phyloP scores from a whole-genome alignment of 768 basidiomycete species.

The Steccherinum ochraceum region DNA sequence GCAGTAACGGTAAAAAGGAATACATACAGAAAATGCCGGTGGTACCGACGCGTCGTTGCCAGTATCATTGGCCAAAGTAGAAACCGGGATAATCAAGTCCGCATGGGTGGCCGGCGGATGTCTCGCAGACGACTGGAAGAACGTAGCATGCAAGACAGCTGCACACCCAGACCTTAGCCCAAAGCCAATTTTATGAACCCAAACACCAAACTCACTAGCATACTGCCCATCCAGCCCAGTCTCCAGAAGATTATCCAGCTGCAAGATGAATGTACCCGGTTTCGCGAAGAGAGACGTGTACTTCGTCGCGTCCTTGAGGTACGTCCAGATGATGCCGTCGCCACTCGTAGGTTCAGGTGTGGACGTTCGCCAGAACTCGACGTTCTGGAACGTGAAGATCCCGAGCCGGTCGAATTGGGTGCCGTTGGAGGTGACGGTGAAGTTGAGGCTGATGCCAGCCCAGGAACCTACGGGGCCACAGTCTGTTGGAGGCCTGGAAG shows the following conservation, averaged over 20 bases:
- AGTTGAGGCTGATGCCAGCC: slow-evolving; percentile 70
- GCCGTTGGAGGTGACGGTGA: slow-evolving; percentile 76
- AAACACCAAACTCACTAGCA: slow-evolving; percentile 37
- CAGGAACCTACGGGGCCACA: slow-evolving; percentile 68
- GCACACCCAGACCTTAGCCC: slow-evolving; percentile 1
- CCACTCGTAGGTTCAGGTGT: slow-evolving; percentile 67
- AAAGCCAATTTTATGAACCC: not conserved
- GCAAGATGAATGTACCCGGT: slow-evolving; percentile 62
- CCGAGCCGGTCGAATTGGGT: slow-evolving; percentile 63
- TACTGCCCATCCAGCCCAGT: slow-evolving; percentile 58
- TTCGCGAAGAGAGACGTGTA: slow-evolving; percentile 66
- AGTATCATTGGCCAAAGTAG: slow-evolving; percentile 54
- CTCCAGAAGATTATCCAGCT: slow-evolving; percentile 65
- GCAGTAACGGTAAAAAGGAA: not conserved
- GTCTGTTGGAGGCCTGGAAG: slow-evolving; percentile 56
- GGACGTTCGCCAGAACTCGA: slow-evolving; percentile 79
- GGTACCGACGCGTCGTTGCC: slow-evolving; percentile 75
- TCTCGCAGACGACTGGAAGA: slow-evolving; percentile 51
- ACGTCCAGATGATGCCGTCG: slow-evolving; percentile 75
- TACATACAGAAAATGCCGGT: slow-evolving; percentile 58
- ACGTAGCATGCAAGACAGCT: slow-evolving; percentile 70
- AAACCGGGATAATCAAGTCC: slow-evolving; percentile 63
- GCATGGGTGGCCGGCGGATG: slow-evolving; percentile 56
- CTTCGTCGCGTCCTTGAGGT: slow-evolving; percentile 67
- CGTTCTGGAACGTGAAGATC: slow-evolving; percentile 70